phyloP scores from a whole-genome alignment of 352 stramenopile genomes.

The Phytophthora sp. region DNA sequence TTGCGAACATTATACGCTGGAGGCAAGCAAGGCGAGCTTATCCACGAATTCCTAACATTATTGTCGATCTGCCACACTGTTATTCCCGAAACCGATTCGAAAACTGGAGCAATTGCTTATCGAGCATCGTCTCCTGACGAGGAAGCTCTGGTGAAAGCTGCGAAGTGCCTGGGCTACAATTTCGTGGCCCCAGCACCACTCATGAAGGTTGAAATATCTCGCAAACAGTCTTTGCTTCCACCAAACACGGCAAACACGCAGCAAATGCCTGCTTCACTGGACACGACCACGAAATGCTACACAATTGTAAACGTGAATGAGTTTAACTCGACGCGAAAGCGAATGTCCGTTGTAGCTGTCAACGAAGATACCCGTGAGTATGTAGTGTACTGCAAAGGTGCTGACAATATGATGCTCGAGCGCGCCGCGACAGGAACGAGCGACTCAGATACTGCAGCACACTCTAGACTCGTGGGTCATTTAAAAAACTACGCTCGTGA shows the following conservation, averaged over 20 bases:
- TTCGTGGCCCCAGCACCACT: conserved; percentile 56
- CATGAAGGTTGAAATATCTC: conserved; percentile 59
- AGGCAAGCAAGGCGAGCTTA: conserved; percentile 40
- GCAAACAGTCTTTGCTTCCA: conserved; percentile 34
- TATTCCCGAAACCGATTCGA: conserved; percentile 70
- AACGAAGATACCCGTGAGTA: conserved; percentile 50
- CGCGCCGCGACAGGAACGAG: conserved; percentile 28
- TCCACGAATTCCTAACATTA: conserved; percentile 65
- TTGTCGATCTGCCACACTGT: conserved; percentile 73
- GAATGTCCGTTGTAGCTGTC: conserved; percentile 96
- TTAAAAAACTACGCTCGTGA: conserved; percentile 74
- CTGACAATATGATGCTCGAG: conserved; percentile 87
- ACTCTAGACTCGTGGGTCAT: conserved; percentile 44
- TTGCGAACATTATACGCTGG: conserved; percentile 42
- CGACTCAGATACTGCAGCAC: conserved; percentile 15
- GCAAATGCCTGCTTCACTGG: conserved; percentile 5
- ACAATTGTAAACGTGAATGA: conserved; percentile 84
- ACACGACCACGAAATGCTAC: conserved; percentile 33
- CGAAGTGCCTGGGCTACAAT: conserved; percentile 67
- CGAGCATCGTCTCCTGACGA: conserved; percentile 70
- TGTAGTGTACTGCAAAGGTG: conserved; percentile 81
- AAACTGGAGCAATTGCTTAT: conserved; percentile 48
- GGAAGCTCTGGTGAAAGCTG: conserved; percentile 68
- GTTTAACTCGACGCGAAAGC: conserved; percentile 95
- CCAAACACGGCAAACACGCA: conserved; percentile 11